Conservation (phyloP, 2,329 filamentous ascomycete genomes). For the Phyllosticta citribraziliensis region DNA sequence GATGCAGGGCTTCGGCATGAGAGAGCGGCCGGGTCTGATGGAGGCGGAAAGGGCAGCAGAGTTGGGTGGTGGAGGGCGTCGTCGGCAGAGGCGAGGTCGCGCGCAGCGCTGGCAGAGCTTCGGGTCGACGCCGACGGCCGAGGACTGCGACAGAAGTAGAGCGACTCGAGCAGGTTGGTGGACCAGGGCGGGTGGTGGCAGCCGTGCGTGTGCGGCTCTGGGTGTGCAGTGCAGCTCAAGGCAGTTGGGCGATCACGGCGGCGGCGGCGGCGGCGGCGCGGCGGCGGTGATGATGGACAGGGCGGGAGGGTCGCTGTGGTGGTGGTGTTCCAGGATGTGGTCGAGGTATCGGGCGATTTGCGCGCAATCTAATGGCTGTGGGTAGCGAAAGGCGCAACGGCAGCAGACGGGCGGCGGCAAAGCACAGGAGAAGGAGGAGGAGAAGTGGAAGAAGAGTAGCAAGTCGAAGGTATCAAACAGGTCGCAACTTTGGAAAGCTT, state of each 20-base stretch:
- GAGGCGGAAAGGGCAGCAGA: background rate
- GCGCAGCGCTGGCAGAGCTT: constrained; percentile 1
- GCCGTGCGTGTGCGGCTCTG: background rate
- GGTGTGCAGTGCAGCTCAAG: background rate
- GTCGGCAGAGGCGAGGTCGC: constrained; percentile 2
- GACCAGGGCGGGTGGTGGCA: background rate
- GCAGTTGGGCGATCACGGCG: constrained; percentile 15
- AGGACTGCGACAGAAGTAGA: background rate
- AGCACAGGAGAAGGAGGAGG: constrained; percentile 2
- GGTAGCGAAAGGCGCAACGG: constrained; percentile 6
- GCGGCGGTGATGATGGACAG: constrained; percentile 13
- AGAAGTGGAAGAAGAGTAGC: background rate
- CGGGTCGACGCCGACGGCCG: constrained; percentile 5
- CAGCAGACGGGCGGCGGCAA: constrained; percentile 1
- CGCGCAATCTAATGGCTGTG: constrained; percentile 11
- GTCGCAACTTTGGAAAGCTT: constrained; percentile 7
- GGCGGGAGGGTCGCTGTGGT: constrained; percentile 2
- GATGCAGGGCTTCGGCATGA: constrained; percentile 9
- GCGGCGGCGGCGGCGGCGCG: constrained; percentile 9
- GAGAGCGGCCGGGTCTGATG: constrained; percentile 1
- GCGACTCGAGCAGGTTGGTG: background rate
- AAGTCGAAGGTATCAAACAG: constrained; percentile 4
- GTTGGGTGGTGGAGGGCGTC: constrained; percentile 7
- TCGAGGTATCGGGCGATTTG: constrained; percentile 8
- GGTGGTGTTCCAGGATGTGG: constrained; percentile 1